Evolutionary conservation across 106 monocot species (phyloP).

Genomic region (Allium sativum): DNA sequence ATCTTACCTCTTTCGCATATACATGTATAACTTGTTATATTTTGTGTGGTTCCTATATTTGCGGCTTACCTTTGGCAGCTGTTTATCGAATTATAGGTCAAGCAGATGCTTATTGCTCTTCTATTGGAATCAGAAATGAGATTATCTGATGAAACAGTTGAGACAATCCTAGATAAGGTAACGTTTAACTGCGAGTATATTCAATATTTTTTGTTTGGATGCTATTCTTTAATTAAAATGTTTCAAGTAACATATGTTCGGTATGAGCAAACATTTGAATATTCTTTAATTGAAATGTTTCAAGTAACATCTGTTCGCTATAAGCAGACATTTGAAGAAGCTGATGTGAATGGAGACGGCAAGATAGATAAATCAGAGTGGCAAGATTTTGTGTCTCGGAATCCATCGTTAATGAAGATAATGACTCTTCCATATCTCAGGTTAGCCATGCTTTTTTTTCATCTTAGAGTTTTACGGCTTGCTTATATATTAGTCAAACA

Average conservation of each 20-base stretch:
- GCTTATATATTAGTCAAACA: too few species aligned
- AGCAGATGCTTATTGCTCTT: slow-evolving; percentile 92
- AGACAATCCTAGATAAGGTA: slow-evolving; percentile 87
- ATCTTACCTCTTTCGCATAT: not conserved
- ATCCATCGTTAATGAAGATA: slow-evolving; percentile 90
- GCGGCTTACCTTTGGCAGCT: not conserved
- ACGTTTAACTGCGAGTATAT: not conserved
- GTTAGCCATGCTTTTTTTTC: slow-evolving; percentile 14
- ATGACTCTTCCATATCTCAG: slow-evolving; percentile 98
- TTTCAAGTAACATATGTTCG: too few species aligned
- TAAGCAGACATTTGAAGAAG: slow-evolving; percentile 82
- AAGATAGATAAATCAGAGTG: slow-evolving; percentile 94
- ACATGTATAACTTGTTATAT: not conserved
- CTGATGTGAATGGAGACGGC: slow-evolving; percentile 81
- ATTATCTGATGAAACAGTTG: slow-evolving; percentile 78
- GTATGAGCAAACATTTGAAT: slow-evolving; percentile 59
- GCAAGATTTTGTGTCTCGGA: slow-evolving; percentile 68
- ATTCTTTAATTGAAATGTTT: too few species aligned
- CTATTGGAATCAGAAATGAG: slow-evolving; percentile 86
- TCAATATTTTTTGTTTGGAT: too few species aligned
- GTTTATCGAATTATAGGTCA: slow-evolving; percentile 42
- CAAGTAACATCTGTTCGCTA: not conserved
- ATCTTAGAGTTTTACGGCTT: too few species aligned
- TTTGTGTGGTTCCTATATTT: not conserved
- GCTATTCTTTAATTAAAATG: too few species aligned